phyloP scores from a whole-genome alignment of 148 eudicot species.

The Diospyros kaki region DNA sequence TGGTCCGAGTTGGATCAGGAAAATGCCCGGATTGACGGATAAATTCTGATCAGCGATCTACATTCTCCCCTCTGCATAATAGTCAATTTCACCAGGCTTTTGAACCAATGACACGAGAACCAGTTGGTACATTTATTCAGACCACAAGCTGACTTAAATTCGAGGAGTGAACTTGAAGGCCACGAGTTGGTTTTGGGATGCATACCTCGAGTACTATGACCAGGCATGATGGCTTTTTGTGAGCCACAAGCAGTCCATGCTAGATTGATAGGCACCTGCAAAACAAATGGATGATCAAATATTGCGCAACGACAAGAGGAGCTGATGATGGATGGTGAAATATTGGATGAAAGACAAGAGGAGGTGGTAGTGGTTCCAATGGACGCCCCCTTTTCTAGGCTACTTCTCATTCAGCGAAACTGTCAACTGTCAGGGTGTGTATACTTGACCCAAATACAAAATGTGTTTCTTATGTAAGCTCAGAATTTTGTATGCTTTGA shows the following conservation, averaged over 20 bases:
- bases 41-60: not conserved
- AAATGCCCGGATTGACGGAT: constrained; percentile 6
- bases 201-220: not conserved
- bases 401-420: not conserved
- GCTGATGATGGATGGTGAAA: not conserved
- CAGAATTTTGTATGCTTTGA: no score
- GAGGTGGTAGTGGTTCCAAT: not conserved
- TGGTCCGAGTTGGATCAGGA: constrained; percentile 48
- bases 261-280: not conserved
- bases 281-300: not conserved
- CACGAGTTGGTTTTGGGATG: not conserved
- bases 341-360: not conserved
- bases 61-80: not conserved
- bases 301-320: no score
- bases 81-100: not conserved
- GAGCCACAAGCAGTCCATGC: not conserved
- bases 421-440: not conserved
- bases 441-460: not conserved
- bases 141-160: not conserved
- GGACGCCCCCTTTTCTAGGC: constrained; percentile 3
- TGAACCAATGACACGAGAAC: not conserved
- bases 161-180: not conserved
- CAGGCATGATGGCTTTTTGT: not conserved
- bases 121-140: constrained; percentile 1
- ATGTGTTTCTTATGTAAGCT: no score